Base-by-base conservation (phyloP, 352 stramenopile species). In the Globisporangium takayamanum region DNA sequence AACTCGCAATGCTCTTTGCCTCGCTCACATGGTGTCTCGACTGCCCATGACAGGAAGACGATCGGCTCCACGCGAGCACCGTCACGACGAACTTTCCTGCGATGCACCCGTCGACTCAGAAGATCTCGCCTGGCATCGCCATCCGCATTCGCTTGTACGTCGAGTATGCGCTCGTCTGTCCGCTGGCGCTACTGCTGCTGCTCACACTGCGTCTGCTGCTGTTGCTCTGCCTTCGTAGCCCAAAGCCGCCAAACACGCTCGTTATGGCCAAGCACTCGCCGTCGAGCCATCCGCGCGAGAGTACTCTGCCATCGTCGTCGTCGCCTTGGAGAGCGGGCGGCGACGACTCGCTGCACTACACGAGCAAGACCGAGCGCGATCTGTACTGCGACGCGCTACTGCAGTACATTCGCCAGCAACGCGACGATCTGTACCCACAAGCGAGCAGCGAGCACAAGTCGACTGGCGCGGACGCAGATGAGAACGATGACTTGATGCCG, bases 91-190 rank as follows among this genome's bases (percentile, higher is more conserved):
- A 89, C 55, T 92, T 91, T 45, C 80, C 83, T 20, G 83, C 77
- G 10, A 90, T 92, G 83, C 83, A 91, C 50, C 80, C 80, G n/a
- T 69, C 69, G 28, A 91, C 83, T 2, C 76, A 87, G 47, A 80
- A 75, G 55, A 92, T 89, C 51, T 87, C 76, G 7, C 68, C 74
- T 5, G 66, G 63, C 12, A 83, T 72, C 37, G 53, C 55, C n/a
- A 87, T 88, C 59, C 78, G 77, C 55, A 89, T 89, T 60, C 80
- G 76, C 14, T 83, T 78, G 80, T 89, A 60, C 60, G 79, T 77
- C 15, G 26, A 14, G 11, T 44, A 8, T 30, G 22, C n/a, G 47
- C 51, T 42, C 22, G 4, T 50, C 50, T 65, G 6, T 50, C 26
- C 28, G 16, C n/a, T 65, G 30, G 6, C 39, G 20, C 5, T 12